Evolutionary conservation across 805 yeast genomes (phyloP).

Genomic region (Pichia heedii): DNA sequence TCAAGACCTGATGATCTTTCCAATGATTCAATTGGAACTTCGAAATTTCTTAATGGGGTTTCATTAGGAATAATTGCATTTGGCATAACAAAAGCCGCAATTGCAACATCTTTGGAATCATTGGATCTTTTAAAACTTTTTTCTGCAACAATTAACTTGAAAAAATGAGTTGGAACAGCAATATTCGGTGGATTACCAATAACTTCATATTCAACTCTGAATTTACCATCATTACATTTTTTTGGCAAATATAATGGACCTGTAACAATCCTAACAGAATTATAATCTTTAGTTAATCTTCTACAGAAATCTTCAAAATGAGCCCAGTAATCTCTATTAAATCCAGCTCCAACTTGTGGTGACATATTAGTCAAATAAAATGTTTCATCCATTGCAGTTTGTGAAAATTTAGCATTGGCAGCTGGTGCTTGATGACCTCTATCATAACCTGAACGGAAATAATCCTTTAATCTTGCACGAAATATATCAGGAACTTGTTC

Average conservation of each 20-base stretch:
- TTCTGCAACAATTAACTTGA: slow-evolving; percentile 85
- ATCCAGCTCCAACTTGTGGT: slow-evolving; percentile 97
- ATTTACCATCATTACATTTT: slow-evolving; percentile 68
- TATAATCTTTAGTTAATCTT: slow-evolving; percentile 61
- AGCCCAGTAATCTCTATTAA: slow-evolving; percentile 97
- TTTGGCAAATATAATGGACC: slow-evolving; percentile 91
- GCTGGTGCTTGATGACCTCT: slow-evolving; percentile 98
- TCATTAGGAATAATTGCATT: slow-evolving; percentile 70
- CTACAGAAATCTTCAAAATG: slow-evolving; percentile 88
- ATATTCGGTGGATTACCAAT: slow-evolving; percentile 94
- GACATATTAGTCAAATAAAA: slow-evolving; percentile 83
- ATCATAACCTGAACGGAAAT: slow-evolving; percentile 92
- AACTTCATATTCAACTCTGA: slow-evolving; percentile 76
- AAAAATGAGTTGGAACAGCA: slow-evolving; percentile 97
- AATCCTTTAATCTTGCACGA: slow-evolving; percentile 72
- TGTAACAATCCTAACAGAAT: slow-evolving; percentile 76
- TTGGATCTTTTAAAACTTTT: slow-evolving; percentile 31
- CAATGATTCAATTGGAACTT: slow-evolving; percentile 83
- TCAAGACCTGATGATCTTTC: slow-evolving; percentile 84
- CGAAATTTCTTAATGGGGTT: slow-evolving; percentile 63
- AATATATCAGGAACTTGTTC: slow-evolving; percentile 68
- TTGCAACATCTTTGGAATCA: slow-evolving; percentile 42
- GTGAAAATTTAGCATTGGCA: slow-evolving; percentile 89
- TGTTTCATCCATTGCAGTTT: slow-evolving; percentile 91
- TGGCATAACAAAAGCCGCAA: slow-evolving; percentile 92